Percentiles rank a stretch among this genome's conserved stretches.
Conservation (phyloP, 345 rosid genomes). For the Sonneratia caseolaris region DNA sequence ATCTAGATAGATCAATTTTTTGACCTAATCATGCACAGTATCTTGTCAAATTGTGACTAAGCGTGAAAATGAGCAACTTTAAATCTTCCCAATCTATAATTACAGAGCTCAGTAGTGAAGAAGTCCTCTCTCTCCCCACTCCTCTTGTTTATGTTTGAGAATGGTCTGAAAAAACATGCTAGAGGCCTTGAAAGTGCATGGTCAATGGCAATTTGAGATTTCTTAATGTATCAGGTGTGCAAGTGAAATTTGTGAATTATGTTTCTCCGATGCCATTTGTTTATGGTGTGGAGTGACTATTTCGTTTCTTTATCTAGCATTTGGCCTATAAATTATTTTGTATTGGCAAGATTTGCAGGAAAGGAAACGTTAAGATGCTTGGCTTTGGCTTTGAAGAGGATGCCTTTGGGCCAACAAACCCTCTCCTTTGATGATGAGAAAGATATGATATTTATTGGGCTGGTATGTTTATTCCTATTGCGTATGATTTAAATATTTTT, state of each 20-base stretch:
- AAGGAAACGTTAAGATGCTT: constrained; percentile 89
- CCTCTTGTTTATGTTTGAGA: background rate
- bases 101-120: background rate
- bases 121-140: background rate
- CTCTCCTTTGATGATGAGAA: constrained; percentile 76
- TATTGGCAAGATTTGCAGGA: constrained; percentile 78
- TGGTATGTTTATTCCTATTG: constrained; percentile 72
- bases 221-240: background rate
- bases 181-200: background rate
- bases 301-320: background rate
- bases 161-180: background rate
- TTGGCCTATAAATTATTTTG: constrained; percentile 12
- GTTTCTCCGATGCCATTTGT: background rate
- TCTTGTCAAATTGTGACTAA: background rate
- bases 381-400: constrained; percentile 77
- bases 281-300: background rate
- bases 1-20: background rate
- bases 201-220: background rate
- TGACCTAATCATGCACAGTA: background rate
- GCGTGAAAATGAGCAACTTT: background rate
- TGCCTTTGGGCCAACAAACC: constrained; percentile 64
- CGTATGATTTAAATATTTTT: constrained; percentile 4
- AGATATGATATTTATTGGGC: constrained; percentile 95
- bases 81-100: background rate
- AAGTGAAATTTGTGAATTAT: background rate